Conservation (phyloP, 306 rosid species). For the Vachellia collinsii region DNA sequence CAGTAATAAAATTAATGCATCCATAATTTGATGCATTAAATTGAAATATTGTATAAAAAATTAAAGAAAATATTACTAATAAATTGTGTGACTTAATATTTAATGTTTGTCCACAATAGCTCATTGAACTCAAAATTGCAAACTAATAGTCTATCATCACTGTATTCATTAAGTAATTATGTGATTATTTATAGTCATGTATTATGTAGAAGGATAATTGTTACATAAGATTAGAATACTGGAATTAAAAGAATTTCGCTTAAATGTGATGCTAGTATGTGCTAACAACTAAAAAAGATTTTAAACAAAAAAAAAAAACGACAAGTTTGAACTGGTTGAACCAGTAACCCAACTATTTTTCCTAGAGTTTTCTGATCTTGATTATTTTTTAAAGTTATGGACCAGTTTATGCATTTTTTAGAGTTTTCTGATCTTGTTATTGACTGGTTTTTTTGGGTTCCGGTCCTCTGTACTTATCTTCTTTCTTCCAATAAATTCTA, state of each 20-base stretch:
- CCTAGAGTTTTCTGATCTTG: no score
- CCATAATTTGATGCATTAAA: neutral
- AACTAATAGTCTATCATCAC: neutral
- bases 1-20: neutral
- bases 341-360: neutral
- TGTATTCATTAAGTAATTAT: neutral
- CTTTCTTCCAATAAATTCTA: neutral
- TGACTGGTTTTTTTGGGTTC: neutral
- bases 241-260: neutral
- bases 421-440: neutral
- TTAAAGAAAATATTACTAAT: neutral
- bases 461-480: slow-evolving; percentile 6
- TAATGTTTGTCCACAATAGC: neutral
- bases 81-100: neutral
- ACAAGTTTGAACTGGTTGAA: neutral
- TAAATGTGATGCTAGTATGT: neutral
- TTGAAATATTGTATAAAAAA: neutral
- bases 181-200: neutral
- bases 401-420: neutral
- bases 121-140: neutral
- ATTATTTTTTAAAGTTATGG: neutral
- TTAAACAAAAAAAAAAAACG: neutral
- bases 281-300: neutral
- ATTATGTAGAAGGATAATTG: neutral
- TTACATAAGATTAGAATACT: neutral